Percentiles rank a stretch among this genome's conserved stretches.
phyloP scores from a whole-genome alignment of 768 basidiomycete genomes.

The Roridomyces roridus region DNA sequence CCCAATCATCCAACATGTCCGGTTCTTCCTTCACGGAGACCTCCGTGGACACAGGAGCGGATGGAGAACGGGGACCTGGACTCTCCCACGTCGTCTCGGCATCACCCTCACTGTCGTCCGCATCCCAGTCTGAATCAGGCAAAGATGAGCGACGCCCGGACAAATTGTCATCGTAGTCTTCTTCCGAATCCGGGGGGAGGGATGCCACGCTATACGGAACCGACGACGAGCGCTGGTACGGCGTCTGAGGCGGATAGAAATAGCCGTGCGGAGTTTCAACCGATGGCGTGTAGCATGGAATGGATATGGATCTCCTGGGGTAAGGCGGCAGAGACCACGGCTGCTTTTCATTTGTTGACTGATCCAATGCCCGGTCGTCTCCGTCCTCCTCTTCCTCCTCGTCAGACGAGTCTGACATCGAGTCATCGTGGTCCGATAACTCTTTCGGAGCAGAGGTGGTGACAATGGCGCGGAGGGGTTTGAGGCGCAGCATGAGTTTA shows the following conservation, averaged over 20 bases:
- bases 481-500: slow-evolving; percentile 72
- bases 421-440: slow-evolving; percentile 44
- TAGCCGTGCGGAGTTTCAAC: slow-evolving; percentile 41
- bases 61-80: slow-evolving; percentile 68
- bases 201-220: slow-evolving; percentile 63
- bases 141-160: slow-evolving; percentile 40
- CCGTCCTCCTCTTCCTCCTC: slow-evolving; percentile 39
- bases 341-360: slow-evolving; percentile 38
- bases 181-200: slow-evolving; percentile 76
- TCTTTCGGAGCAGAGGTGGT: slow-evolving; percentile 32
- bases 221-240: slow-evolving; percentile 63
- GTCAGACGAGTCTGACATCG: slow-evolving; percentile 54
- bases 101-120: slow-evolving; percentile 58
- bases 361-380: slow-evolving; percentile 26
- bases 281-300: slow-evolving; percentile 60
- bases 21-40: slow-evolving; percentile 64
- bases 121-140: slow-evolving; percentile 47
- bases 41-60: slow-evolving; percentile 49
- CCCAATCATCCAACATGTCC: slow-evolving; percentile 77
- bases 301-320: slow-evolving; percentile 62
- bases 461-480: slow-evolving; percentile 43
- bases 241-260: slow-evolving; percentile 33
- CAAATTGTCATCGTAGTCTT: slow-evolving; percentile 59
- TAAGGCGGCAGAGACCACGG: slow-evolving; percentile 61
- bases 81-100: slow-evolving; percentile 67